Conservation (phyloP, 371 early-diverging fungal genomes). For the Mortierella sp. region DNA sequence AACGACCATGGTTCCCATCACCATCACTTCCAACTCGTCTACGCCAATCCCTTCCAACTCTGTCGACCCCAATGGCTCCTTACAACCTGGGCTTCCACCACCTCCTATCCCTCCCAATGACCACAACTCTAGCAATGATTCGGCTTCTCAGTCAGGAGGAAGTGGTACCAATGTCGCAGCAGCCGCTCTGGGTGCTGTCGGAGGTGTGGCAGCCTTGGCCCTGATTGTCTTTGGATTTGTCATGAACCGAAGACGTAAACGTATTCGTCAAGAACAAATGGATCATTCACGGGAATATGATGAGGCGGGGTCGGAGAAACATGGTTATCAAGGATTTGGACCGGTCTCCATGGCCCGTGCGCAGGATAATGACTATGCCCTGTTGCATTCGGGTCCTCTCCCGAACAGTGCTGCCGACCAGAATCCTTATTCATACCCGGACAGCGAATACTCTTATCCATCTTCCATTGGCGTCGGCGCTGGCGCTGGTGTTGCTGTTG, state of each 20-base stretch:
- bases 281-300: too few species aligned
- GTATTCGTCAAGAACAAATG: slow-evolving; percentile 23
- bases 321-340: too few species aligned
- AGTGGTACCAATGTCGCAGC: slow-evolving; percentile 28
- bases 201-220: slow-evolving; percentile 39
- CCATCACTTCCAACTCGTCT: slow-evolving; percentile 6
- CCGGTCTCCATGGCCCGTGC: too few species aligned
- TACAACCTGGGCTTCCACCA: slow-evolving; percentile 30
- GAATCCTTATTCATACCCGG: too few species aligned
- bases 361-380: too few species aligned
- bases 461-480: neutral
- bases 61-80: slow-evolving; percentile 14
- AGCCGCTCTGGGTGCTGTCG: slow-evolving; percentile 36
- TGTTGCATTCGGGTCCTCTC: too few species aligned
- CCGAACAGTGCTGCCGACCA: too few species aligned
- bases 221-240: slow-evolving; percentile 53
- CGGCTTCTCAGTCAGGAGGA: slow-evolving; percentile 3
- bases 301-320: too few species aligned
- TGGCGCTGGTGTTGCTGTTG: slow-evolving; percentile 3
- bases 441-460: neutral
- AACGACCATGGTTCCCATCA: slow-evolving; percentile 20
- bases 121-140: neutral
- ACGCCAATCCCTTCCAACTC: neutral
- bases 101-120: neutral
- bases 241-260: slow-evolving; percentile 32